phyloP scores from a whole-genome alignment of 768 basidiomycete genomes.

The Kwoniella sp. region DNA sequence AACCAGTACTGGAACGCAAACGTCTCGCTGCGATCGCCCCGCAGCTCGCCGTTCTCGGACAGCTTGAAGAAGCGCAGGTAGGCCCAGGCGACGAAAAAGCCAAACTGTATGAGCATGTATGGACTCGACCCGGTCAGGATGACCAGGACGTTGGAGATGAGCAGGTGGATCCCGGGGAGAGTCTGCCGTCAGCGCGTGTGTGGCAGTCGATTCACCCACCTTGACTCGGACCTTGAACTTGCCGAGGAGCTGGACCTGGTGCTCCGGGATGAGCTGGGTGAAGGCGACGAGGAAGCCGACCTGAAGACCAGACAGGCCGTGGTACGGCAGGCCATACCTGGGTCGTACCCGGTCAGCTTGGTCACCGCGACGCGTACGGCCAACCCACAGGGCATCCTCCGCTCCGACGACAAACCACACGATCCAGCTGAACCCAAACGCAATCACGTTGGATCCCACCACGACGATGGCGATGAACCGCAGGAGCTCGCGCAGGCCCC shows the following conservation, averaged over 20 bases:
- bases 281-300: slow-evolving; percentile 88
- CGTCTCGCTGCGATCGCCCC: slow-evolving; percentile 93
- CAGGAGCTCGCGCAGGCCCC: slow-evolving; percentile 79
- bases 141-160: slow-evolving; percentile 68
- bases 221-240: slow-evolving; percentile 67
- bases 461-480: slow-evolving; percentile 80
- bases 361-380: too few relatives aligned
- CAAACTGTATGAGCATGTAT: slow-evolving; percentile 73
- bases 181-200: slow-evolving; percentile 54
- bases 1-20: slow-evolving; percentile 95
- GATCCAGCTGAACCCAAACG: slow-evolving; percentile 82
- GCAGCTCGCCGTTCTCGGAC: slow-evolving; percentile 60
- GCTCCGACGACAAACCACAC: slow-evolving; percentile 62
- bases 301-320: slow-evolving; percentile 88
- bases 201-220: slow-evolving; percentile 53
- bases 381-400: slow-evolving; percentile 55
- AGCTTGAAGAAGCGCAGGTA: slow-evolving; percentile 97
- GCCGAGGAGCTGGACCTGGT: slow-evolving; percentile 90
- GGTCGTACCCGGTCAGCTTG: background rate
- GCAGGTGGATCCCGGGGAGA: slow-evolving; percentile 90
- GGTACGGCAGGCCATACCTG: slow-evolving; percentile 84
- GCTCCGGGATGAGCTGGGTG: slow-evolving; percentile 95
- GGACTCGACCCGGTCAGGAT: slow-evolving; percentile 43
- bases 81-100: slow-evolving; percentile 95
- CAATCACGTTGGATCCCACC: slow-evolving; percentile 79